These are phyloP conservation scores for Penicillium olsonii DNA, from an alignment of 2,329 filamentous ascomycete species.

Conservation along the genomic window DNA sequence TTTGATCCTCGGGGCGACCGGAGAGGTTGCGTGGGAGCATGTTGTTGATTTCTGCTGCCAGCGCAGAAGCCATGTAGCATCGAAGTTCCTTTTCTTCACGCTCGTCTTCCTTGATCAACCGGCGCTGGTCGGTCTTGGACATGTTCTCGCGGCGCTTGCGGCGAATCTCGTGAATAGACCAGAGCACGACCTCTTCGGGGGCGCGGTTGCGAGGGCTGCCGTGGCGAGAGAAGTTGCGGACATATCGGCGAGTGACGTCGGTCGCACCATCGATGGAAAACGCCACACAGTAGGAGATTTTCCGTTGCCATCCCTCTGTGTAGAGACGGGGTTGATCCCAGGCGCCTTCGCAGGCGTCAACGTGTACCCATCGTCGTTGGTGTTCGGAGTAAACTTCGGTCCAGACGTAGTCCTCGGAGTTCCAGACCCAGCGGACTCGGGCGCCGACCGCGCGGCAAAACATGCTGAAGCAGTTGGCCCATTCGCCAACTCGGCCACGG, in stretches of 20 bases:
- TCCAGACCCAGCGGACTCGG: constrained; percentile 96
- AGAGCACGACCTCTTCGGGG: constrained; percentile 85
- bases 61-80: constrained; percentile 46
- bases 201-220: constrained; percentile 75
- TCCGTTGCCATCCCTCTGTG: constrained; percentile 92
- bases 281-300: constrained; percentile 94
- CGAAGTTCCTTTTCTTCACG: constrained; percentile 51
- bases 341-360: constrained; percentile 89
- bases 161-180: constrained; percentile 90
- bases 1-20: constrained; percentile 41
- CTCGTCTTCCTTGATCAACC: constrained; percentile 50
- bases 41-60: constrained; percentile 48
- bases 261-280: constrained; percentile 85
- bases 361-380: constrained; percentile 92
- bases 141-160: constrained; percentile 79
- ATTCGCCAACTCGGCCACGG: constrained; percentile 86
- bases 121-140: constrained; percentile 69
- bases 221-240: constrained; percentile 54
- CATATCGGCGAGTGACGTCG: constrained; percentile 68
- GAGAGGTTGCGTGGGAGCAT: constrained; percentile 36
- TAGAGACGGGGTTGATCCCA: constrained; percentile 95
- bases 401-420: constrained; percentile 96
- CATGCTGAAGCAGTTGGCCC: constrained; percentile 99
- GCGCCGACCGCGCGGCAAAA: constrained; percentile 89
- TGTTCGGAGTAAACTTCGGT: constrained; percentile 96